Conservation (phyloP, 2,329 filamentous ascomycete species). For the Fusarium phyllophilum region DNA sequence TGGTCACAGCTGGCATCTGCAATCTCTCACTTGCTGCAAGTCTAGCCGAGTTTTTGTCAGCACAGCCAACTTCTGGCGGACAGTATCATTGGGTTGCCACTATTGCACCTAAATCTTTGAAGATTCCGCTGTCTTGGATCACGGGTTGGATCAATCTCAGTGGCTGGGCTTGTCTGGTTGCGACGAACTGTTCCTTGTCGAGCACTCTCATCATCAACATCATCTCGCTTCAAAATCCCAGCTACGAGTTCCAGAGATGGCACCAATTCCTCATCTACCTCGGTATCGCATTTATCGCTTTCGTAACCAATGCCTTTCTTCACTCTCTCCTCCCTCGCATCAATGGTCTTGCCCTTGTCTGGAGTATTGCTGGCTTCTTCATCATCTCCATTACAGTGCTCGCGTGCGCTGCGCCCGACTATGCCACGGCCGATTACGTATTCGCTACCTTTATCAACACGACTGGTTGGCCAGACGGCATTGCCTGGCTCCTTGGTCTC, state of each 20-base stretch:
- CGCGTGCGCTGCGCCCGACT: slow-evolving; percentile 71
- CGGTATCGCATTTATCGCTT: slow-evolving; percentile 43
- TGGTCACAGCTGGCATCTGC: slow-evolving; percentile 49
- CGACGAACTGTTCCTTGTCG: slow-evolving; percentile 73
- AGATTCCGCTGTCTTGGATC: slow-evolving; percentile 44
- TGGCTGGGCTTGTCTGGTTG: slow-evolving; percentile 72
- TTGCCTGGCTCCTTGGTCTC: slow-evolving; percentile 49
- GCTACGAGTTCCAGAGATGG: slow-evolving; percentile 68
- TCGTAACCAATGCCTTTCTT: slow-evolving; percentile 46
- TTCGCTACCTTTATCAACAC: slow-evolving; percentile 48
- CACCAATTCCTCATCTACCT: slow-evolving; percentile 71
- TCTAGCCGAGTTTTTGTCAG: slow-evolving; percentile 75
- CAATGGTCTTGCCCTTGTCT: slow-evolving; percentile 74
- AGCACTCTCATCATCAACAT: slow-evolving; percentile 73
- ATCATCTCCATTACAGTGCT: slow-evolving; percentile 76
- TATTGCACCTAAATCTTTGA: slow-evolving; percentile 32
- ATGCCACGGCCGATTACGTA: slow-evolving; percentile 49
- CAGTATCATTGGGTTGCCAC: slow-evolving; percentile 79
- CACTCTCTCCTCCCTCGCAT: slow-evolving; percentile 52
- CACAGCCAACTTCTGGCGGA: slow-evolving; percentile 67
- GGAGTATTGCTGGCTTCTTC: slow-evolving; percentile 74
- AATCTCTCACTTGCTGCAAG: slow-evolving; percentile 66
- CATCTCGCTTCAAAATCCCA: slow-evolving; percentile 68
- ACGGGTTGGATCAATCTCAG: slow-evolving; percentile 72
- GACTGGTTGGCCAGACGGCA: slow-evolving; percentile 49